Percentiles rank a stretch among this genome's conserved stretches.
phyloP scores from a whole-genome alignment of 208 protist genomes.

The Acanthamoeba lenticulata region DNA sequence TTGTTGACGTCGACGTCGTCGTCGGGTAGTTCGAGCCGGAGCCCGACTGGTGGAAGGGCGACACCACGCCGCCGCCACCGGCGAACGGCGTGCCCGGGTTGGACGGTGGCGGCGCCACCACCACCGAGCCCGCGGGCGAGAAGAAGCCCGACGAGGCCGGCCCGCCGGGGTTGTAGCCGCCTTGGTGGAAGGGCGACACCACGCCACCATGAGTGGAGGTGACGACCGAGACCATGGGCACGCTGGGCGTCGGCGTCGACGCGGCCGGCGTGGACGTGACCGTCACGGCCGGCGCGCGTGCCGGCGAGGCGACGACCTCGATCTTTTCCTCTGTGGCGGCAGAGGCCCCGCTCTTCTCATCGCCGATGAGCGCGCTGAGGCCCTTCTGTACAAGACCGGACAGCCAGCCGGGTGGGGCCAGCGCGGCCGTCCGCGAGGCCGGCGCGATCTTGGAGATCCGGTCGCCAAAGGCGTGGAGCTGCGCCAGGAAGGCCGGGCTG shows the following conservation, averaged over 20 bases:
- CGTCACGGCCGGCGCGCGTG: not conserved
- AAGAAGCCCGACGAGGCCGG: not conserved
- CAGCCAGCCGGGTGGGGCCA: not conserved
- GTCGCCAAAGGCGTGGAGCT: not conserved
- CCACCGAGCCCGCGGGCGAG: too few species aligned
- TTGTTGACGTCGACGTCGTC: too few species aligned
- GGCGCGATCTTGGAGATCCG: not conserved
- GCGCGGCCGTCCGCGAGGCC: not conserved
- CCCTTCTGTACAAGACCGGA: constrained; percentile 27
- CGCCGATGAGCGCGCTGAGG: not conserved
- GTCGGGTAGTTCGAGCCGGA: too few species aligned
- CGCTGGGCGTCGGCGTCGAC: not conserved
- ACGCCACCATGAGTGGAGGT: too few species aligned
- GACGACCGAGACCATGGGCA: not conserved
- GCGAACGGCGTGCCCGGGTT: too few species aligned
- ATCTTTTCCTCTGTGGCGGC: not conserved
- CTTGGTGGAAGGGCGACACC: too few species aligned
- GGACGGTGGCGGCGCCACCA: too few species aligned
- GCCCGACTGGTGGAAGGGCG: too few species aligned
- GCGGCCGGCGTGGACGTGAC: not conserved
- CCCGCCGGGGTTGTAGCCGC: not conserved
- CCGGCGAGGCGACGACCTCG: not conserved
- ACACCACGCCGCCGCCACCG: too few species aligned
- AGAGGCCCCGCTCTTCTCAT: not conserved
- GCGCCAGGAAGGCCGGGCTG: not conserved